Evolutionary conservation across 768 basidiomycete genomes (phyloP).

Genomic region (Daedaleopsis sinensis): DNA sequence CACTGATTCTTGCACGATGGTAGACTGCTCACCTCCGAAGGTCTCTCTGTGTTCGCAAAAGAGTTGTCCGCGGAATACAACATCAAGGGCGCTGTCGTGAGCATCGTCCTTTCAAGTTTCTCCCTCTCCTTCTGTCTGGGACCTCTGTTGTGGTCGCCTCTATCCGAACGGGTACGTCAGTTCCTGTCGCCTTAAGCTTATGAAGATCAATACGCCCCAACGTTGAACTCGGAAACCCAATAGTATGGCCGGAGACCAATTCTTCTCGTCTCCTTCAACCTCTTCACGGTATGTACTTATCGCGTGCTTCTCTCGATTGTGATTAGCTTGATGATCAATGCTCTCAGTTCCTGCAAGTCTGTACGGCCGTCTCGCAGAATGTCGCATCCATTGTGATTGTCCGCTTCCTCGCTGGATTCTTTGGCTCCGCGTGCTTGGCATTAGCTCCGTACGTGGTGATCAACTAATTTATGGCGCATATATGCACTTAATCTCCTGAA

Average conservation of each 20-base stretch:
- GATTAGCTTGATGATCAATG: too few relatives aligned
- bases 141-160: slow-evolving; percentile 55
- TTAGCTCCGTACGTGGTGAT: background rate
- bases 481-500: background rate
- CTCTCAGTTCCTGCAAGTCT: background rate
- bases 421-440: background rate
- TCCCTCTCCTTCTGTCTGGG: slow-evolving; percentile 59
- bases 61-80: slow-evolving; percentile 46
- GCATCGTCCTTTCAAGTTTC: slow-evolving; percentile 38
- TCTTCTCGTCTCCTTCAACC: slow-evolving; percentile 57
- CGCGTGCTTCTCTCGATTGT: background rate
- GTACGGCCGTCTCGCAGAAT: background rate
- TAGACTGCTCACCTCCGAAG: slow-evolving; percentile 57
- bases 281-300: slow-evolving; percentile 46
- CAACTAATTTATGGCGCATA: background rate
- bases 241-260: slow-evolving; percentile 62
- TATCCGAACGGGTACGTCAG: slow-evolving; percentile 38
- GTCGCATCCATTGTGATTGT: background rate
- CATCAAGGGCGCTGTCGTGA: slow-evolving; percentile 50
- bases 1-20: background rate
- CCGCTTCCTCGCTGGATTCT: background rate
- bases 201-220: slow-evolving; percentile 7
- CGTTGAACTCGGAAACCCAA: too few relatives aligned
- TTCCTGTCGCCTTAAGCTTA: background rate
- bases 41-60: slow-evolving; percentile 49